Base-by-base conservation (phyloP, 768 basidiomycete genomes). In the Russula foetens region DNA sequence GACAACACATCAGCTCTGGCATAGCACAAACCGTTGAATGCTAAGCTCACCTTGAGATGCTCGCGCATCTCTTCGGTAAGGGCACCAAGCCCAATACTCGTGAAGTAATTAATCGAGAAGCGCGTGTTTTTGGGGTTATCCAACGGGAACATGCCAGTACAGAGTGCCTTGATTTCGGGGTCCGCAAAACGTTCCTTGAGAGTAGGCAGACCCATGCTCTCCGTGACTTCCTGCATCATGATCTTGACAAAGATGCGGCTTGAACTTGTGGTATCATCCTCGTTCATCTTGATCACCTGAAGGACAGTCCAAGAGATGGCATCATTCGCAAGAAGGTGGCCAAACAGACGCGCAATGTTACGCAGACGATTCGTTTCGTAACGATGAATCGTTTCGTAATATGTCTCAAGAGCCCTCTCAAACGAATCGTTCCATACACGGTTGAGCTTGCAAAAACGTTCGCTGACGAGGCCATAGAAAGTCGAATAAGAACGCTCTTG, bases 301-400 rank as follows among this genome's bases (percentile, higher is more conserved):
- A 99, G 77, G 1, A 85, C 86, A 21, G 84, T 77, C 97, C 97
- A 98, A 2, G 91, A 91, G 55, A 98, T 79, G 0, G 91, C 81
- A 71, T 99, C 97, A 21, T 82, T 85, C 7, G 89, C 82, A 61
- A 98, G 63, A 26, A 98, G 77, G 70, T 97, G 94, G 1, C 97
- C 97, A 67, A 99, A 98, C 78, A 99, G 93, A 45, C 94, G 85
- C 11, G 92, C 90, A 63, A 99, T 97, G 71, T 98, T 99, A 54
- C 97, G 92, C 23, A 99, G 79, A 12, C 95, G 90, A 74, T 98
- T 99, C 21, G 97, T 97, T 74, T 99, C 97, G 74, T 98, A 98
- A 63, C 97, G 88, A 76, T 99, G 97, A 68, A 98, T 92, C 5
- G 97, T 98, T 23, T 83, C 85, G 76, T 94, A 99, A 74, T 98